Conservation (phyloP, 768 basidiomycete species). For the Grammothele lineata region DNA sequence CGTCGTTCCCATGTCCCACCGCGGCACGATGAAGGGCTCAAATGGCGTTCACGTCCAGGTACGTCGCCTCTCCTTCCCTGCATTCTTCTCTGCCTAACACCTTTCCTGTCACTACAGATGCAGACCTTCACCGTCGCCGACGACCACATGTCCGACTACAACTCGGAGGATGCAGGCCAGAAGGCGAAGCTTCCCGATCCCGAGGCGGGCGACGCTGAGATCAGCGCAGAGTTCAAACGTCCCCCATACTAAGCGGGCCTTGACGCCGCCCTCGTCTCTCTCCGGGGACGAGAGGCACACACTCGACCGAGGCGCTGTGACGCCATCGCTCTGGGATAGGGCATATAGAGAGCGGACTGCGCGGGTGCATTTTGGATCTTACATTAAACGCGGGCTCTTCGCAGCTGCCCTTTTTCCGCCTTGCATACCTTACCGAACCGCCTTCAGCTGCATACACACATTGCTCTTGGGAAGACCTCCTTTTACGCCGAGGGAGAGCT, state of each 20-base stretch:
- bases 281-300: background rate
- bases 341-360: no score
- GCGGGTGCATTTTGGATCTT: no score
- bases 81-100: background rate
- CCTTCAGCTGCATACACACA: no score
- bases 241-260: slow-evolving; percentile 11
- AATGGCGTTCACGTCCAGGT: slow-evolving; percentile 58
- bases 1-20: slow-evolving; percentile 6
- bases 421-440: background rate
- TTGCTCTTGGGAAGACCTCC: no score
- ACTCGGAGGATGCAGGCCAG: slow-evolving; percentile 59
- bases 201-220: slow-evolving; percentile 43
- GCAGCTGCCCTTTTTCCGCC: no score
- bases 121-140: slow-evolving; percentile 43
- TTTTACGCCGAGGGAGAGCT: no score
- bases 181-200: slow-evolving; percentile 52
- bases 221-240: slow-evolving; percentile 17
- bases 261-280: background rate
- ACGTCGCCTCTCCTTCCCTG: background rate
- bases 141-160: slow-evolving; percentile 19
- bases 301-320: no score
- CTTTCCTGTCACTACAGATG: slow-evolving; percentile 62
- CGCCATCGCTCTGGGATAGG: no score
- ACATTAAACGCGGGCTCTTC: no score
- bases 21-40: slow-evolving; percentile 32